Percentiles rank a stretch among this genome's conserved stretches.
phyloP scores from a whole-genome alignment of 805 yeast genomes.

The Candida awuae region DNA sequence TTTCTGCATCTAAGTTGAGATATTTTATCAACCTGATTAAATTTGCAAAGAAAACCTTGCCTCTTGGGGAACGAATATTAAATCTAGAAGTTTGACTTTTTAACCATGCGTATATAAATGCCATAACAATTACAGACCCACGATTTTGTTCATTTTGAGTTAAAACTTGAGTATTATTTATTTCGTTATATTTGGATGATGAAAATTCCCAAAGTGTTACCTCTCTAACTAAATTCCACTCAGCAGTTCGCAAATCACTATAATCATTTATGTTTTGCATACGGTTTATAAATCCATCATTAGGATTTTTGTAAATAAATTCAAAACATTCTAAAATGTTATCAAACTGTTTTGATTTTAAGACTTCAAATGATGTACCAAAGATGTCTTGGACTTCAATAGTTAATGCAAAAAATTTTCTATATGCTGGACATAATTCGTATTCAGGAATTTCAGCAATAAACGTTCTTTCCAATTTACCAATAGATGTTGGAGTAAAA shows the following conservation, averaged over 20 bases:
- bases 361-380: conserved; percentile 32
- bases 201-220: conserved; percentile 11
- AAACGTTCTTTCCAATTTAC: conserved; percentile 14
- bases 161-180: conserved; percentile 8
- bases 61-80: conserved; percentile 11
- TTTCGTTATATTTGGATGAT: conserved; percentile 5
- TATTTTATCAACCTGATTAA: conserved; percentile 20
- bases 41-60: conserved; percentile 13
- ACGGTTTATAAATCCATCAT: not conserved
- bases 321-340: conserved; percentile 19
- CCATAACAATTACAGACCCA: conserved; percentile 18
- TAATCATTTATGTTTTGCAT: conserved; percentile 2
- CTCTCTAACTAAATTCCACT: conserved; percentile 13
- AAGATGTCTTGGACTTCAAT: conserved; percentile 22
- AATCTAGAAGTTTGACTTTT: conserved; percentile 17
- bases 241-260: conserved; percentile 3
- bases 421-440: conserved; percentile 8
- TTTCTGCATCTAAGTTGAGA: conserved; percentile 16
- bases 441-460: conserved; percentile 10
- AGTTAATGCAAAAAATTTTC: conserved; percentile 17
- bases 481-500: conserved; percentile 13
- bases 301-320: conserved; percentile 11
- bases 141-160: conserved; percentile 8
- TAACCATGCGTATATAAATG: conserved; percentile 24
- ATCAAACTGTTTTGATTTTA: conserved; percentile 17